Evolutionary conservation across 805 yeast species (phyloP), one percentile per base, ranked within the genome.

Genomic region (Kregervanrija pseudodelftensis): DNA sequence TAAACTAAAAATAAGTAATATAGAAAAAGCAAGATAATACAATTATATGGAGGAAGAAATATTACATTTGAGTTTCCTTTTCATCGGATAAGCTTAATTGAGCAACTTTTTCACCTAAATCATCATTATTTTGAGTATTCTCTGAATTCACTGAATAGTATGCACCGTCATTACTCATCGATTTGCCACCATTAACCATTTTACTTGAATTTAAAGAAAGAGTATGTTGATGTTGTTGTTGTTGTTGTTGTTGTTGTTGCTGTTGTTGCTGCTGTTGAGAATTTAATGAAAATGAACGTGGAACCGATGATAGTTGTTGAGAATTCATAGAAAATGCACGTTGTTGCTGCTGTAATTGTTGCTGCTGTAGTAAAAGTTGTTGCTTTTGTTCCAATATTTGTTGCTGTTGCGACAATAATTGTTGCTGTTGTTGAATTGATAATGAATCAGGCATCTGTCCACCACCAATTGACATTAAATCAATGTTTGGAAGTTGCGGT

Each of bases 51-150:
- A 5, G 36, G 8, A 9, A 13, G 34, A 36, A 16, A 41, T 36
- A 31, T 37, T 42, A 54, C 54, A 51, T 55, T 41, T 55, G 60
- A 16, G 59, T 53, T 41, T 50, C 58, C 41, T 55, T 56, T 36
- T 54, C 56, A 44, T 52, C 55, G 12, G 43, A 41, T 13, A 16
- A n/a, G 22, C 52, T 47, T 8, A 56, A 16, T 31, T 56, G 58
- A 22, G 52, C 63, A 31, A 53, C 56, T 42, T 58, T 51, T 28
- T 54, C 55, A 36, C 44, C 45, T 8, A 44, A 22, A 37, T 30
- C 43, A 35, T 49, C 54, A 39, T 51, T 57, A 34, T 36, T 41
- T 28, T 30, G 42, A 14, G 36, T 37, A 22, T 22, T 22, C 28
- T 22, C 28, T 7, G 28, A 22, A 22, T 22, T 22, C 28, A 22